Evolutionary conservation across 805 yeast species (phyloP).

Genomic region (Starmerella gropengiesseri): DNA sequence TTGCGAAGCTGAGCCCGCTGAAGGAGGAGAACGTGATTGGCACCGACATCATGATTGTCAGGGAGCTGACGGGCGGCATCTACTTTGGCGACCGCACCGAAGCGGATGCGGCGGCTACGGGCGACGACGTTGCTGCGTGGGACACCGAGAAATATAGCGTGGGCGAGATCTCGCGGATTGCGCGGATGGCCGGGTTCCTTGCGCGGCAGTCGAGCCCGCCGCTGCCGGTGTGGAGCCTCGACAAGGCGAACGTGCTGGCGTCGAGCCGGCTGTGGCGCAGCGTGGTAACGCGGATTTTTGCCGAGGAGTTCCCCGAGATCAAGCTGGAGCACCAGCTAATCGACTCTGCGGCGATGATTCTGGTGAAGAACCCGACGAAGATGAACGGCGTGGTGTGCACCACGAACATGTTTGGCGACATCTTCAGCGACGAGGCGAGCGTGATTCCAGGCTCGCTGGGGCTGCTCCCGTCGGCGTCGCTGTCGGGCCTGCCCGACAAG

Average conservation of each 20-base stretch:
- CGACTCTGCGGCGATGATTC: slow-evolving; percentile 97
- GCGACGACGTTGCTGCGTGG: slow-evolving; percentile 46
- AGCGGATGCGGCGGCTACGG: slow-evolving; percentile 65
- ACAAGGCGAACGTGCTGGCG: slow-evolving; percentile 95
- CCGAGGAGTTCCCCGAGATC: slow-evolving; percentile 82
- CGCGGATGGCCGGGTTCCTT: slow-evolving; percentile 96
- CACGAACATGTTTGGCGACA: slow-evolving; percentile 96
- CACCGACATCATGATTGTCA: slow-evolving; percentile 82
- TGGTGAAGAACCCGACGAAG: slow-evolving; percentile 81
- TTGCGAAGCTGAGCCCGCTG: slow-evolving; percentile 79
- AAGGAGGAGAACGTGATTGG: slow-evolving; percentile 78
- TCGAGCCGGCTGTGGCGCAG: slow-evolving; percentile 94
- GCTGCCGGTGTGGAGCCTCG: slow-evolving; percentile 87
- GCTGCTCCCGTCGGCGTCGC: slow-evolving; percentile 87
- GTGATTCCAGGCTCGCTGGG: slow-evolving; percentile 98
- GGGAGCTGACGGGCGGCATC: slow-evolving; percentile 96
- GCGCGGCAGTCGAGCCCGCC: slow-evolving; percentile 93
- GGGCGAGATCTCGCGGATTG: slow-evolving; percentile 85
- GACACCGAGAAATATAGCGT: slow-evolving; percentile 91
- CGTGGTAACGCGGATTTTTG: slow-evolving; percentile 75
- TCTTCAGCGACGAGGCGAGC: slow-evolving; percentile 94
- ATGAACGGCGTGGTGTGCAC: slow-evolving; percentile 90
- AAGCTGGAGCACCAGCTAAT: slow-evolving; percentile 86
- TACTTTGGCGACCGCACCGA: slow-evolving; percentile 94
- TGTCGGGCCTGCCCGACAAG: slow-evolving; percentile 93